These are phyloP conservation scores for Mortierella sp. DNA, from an alignment of 371 early-diverging fungal genomes.

Conservation along the genomic window DNA sequence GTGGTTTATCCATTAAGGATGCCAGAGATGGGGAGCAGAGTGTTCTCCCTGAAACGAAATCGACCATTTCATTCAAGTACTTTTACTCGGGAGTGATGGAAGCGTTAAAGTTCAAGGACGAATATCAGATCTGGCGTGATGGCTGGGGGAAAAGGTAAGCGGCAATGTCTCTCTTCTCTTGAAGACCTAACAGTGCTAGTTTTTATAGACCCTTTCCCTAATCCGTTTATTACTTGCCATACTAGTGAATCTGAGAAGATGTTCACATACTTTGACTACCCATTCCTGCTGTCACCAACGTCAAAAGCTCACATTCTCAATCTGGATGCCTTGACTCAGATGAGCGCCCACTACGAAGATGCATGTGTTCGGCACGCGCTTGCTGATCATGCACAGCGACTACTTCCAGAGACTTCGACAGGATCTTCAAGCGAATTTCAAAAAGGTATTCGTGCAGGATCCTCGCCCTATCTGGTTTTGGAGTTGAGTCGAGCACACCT, in stretches of 20 bases:
- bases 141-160: constrained; percentile 38
- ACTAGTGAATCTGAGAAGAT: constrained; percentile 53
- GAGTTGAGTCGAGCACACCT: constrained; percentile 64
- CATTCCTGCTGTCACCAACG: constrained; percentile 78
- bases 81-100: constrained; percentile 74
- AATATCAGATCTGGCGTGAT: constrained; percentile 76
- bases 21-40: constrained; percentile 9
- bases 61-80: constrained; percentile 59
- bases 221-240: no score
- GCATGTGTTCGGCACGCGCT: constrained; percentile 84
- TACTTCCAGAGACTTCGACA: constrained; percentile 65
- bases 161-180: no score
- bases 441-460: constrained; percentile 41
- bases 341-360: constrained; percentile 85
- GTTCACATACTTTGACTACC: constrained; percentile 81
- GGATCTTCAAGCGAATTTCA: constrained; percentile 38
- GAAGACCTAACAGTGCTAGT: no score
- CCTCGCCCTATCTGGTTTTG: constrained; percentile 67
- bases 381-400: constrained; percentile 72
- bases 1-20: constrained; percentile 14
- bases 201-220: no score
- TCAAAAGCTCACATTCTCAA: constrained; percentile 82
- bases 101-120: constrained; percentile 82
- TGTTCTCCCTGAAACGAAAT: constrained; percentile 1
- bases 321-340: constrained; percentile 85